Evolutionary conservation across 1,284 basidiomycete species (phyloP), one percentile per base, ranked within the genome.

Genomic region (Melampsora larici-populina): DNA sequence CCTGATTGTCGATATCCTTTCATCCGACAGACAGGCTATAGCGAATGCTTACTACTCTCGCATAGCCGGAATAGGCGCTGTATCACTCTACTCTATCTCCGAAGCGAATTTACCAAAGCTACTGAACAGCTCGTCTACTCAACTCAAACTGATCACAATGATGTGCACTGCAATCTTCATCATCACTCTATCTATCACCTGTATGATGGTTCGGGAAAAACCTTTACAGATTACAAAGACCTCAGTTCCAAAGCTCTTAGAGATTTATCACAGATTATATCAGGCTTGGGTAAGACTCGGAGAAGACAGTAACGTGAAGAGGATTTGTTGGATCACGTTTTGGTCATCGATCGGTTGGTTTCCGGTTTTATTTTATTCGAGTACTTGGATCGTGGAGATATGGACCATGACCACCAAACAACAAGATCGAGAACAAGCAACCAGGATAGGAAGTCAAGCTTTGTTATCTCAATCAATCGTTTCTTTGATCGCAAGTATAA

Each of bases 301-400:
- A 36, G 83, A 83, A 0, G 72, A 62, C 29, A 69, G 79, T n/a
- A 78, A 82, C 1, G 80, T 84, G 21, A 79, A 81, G 51, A 78
- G 82, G 21, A 80, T 84, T 17, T 84, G 83, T 65, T 33, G 81
- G 15, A 81, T 82, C 31, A 81, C 83, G 78, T 72, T 83, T n/a
- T 82, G 83, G 78, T 82, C 81, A 0, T 82, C 81, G 63, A 81
- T 82, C 80, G 81, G 82, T 64, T 84, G 83, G 83, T 84, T 84
- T 67, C 82, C 83, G 5, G 81, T 84, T 48, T 78, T 84, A 15
- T 84, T 84, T 79, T 84, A 83, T 64, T 69, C 82, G 40, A 83
- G 81, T 0, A 82, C 82, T n/a, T 84, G 81, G 73, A 79, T 83
- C 33, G 64, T 80, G 21, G 82, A 83, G 60, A 80, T 81, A 6